Evolutionary conservation across 225 moss, liverwort and hornwort species (phyloP).

Genomic region (Antitrichia curtipendula): DNA sequence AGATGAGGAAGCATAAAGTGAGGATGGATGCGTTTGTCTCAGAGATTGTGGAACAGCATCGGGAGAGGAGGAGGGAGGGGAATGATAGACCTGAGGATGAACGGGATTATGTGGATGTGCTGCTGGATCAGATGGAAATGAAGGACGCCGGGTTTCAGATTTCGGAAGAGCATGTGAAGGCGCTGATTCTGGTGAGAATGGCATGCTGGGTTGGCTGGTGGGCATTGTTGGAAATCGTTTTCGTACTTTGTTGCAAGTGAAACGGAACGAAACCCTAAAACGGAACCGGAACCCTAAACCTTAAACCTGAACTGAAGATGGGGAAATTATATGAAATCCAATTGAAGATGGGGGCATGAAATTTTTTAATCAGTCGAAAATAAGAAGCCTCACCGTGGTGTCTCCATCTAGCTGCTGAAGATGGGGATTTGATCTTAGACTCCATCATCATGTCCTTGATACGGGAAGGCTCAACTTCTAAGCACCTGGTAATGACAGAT

Average conservation of each 20-base stretch:
- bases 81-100: not conserved
- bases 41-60: constrained; percentile 12
- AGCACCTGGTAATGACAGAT: not conserved
- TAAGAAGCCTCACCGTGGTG: not conserved
- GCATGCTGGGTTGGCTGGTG: not conserved
- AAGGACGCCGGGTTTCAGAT: not conserved
- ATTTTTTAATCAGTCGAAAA: not conserved
- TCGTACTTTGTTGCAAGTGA: not conserved
- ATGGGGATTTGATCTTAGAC: not conserved
- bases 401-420: not conserved
- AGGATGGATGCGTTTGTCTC: constrained; percentile 15
- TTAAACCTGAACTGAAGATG: not conserved
- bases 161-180: constrained; percentile 7
- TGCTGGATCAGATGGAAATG: constrained; percentile 12
- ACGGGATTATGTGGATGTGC: constrained; percentile 1
- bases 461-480: not conserved
- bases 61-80: not conserved
- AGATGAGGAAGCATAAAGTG: constrained; percentile 3
- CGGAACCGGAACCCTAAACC: not conserved
- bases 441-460: not conserved
- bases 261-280: not conserved
- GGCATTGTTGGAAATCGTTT: not conserved
- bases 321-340: not conserved
- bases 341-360: not conserved
- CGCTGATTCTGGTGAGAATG: not conserved